These are phyloP conservation scores for Cercospora citrullina DNA, from an alignment of 2,329 filamentous ascomycete genomes.

Conservation along the genomic window DNA sequence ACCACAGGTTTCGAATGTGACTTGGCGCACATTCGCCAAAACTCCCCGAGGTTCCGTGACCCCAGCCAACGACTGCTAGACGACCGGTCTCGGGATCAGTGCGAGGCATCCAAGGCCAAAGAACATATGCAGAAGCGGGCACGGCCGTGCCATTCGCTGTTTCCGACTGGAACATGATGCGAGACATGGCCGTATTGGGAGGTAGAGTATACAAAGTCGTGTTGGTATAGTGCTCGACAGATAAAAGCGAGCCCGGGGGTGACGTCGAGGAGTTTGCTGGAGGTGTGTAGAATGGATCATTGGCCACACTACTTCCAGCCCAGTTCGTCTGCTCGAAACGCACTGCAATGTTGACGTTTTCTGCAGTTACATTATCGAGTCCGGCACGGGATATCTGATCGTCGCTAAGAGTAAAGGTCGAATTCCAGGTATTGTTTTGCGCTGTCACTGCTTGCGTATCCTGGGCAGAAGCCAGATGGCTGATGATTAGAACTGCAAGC, in stretches of 20 bases:
- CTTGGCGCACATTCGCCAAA: constrained; percentile 32
- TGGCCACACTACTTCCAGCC: constrained; percentile 21
- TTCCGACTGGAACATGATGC: neutral
- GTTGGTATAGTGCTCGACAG: constrained; percentile 45
- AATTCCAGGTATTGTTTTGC: constrained; percentile 33
- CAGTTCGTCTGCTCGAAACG: constrained; percentile 36
- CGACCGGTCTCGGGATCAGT: constrained; percentile 9
- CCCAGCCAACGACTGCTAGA: constrained; percentile 29
- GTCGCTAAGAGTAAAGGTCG: constrained; percentile 25
- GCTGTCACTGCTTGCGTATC: neutral
- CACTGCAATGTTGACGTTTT: constrained; percentile 32
- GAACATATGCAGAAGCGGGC: constrained; percentile 12
- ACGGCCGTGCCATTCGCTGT: neutral
- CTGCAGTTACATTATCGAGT: constrained; percentile 21
- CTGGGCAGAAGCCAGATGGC: neutral
- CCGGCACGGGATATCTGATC: constrained; percentile 28
- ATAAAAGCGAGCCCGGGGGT: constrained; percentile 43
- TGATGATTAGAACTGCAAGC: neutral
- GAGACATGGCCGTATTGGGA: constrained; percentile 24
- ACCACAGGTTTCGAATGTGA: constrained; percentile 35
- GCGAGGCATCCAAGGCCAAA: constrained; percentile 51
- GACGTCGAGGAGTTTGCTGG: constrained; percentile 27
- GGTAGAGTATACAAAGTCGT: constrained; percentile 45
- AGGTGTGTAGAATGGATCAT: constrained; percentile 16
- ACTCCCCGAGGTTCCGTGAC: constrained; percentile 24